Evolutionary conservation across 306 rosid species (phyloP).

Genomic region (Quercus cerris): DNA sequence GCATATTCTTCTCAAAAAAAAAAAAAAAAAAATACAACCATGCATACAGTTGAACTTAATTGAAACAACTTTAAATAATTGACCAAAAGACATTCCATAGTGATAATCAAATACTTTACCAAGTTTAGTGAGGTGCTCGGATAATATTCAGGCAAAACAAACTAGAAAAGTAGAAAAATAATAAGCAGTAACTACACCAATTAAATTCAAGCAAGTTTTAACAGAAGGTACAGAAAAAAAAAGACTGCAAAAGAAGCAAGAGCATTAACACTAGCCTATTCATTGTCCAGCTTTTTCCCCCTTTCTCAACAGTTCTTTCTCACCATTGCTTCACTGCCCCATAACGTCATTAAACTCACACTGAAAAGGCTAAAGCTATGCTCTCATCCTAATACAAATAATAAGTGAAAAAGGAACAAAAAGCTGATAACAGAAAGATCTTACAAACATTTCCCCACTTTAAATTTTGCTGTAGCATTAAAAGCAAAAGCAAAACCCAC

Average conservation of each 20-base stretch:
- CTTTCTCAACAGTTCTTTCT: neutral
- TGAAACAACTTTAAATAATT: no score
- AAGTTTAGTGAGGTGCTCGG: neutral
- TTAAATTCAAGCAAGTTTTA: slow-evolving; percentile 27
- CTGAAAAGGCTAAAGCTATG: slow-evolving; percentile 73
- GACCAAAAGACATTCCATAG: neutral
- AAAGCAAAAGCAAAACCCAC: slow-evolving; percentile 24
- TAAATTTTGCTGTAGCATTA: slow-evolving; percentile 2
- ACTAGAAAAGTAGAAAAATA: slow-evolving; percentile 3
- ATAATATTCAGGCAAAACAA: neutral
- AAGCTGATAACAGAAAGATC: slow-evolving; percentile 6
- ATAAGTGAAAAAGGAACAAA: slow-evolving; percentile 9
- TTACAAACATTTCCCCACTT: slow-evolving; percentile 21
- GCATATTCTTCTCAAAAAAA: no score
- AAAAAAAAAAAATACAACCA: no score
- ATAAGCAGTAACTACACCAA: slow-evolving; percentile 17
- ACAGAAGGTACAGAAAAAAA: slow-evolving; percentile 23
- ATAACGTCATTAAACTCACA: slow-evolving; percentile 13
- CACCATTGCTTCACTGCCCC: slow-evolving; percentile 20
- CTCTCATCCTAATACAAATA: slow-evolving; percentile 50
- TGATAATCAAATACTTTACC: neutral
- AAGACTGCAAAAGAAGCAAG: slow-evolving; percentile 44
- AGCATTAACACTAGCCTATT: slow-evolving; percentile 71
- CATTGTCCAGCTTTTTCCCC: neutral
- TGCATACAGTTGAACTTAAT: no score